Evolutionary conservation across 768 basidiomycete genomes (phyloP), one percentile per base, ranked within the genome.

Genomic region (Strobilomyces confusus): DNA sequence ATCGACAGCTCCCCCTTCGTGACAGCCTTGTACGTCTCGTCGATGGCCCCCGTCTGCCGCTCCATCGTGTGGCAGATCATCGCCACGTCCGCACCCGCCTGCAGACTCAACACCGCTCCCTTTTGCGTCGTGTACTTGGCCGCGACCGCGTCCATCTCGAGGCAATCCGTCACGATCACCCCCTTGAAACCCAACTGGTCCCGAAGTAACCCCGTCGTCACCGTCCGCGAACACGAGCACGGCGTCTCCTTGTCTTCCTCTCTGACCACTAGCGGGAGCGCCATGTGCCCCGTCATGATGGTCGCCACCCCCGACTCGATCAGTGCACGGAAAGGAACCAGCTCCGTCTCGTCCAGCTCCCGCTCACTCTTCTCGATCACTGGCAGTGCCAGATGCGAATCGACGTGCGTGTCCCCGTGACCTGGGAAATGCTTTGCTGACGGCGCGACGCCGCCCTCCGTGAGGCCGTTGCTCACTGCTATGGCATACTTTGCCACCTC

Each of bases 241-340:
- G 87, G 86, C 5, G 72, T 76, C 54, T 80, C 76, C 44, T 50
- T 55, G 41, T 75, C 72, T 5, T 78, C 79, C 20, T 63, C 61
- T 19, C 30, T 34, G 0, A 78, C 81, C 22, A 87, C 63, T 6
- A 75, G 55, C 0, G 85, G 86, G 1, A 87, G 73, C 3, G 86
- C 83, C 78, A 87, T 86, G 64, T 89, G 86, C 0, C 83, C 86
- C 0, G 83, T 81, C 87, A 89, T 89, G 48, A 88, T 74, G 23
- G 77, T 83, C 1, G 83, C 76, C 2, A 82, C 59, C 7, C 69
- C 60, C 1, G 62, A 62, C 2, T 70, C 55, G 37, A 82, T 72
- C 38, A 83, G 70, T 4, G 68, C 64, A 34, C 67, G 64, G 73
- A 89, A 88, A 1, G 86, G 84, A 1, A 81, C 70, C 12, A 88